Evolutionary conservation across 148 eudicot genomes (phyloP).

Genomic region (Fallopia convolvulus): DNA sequence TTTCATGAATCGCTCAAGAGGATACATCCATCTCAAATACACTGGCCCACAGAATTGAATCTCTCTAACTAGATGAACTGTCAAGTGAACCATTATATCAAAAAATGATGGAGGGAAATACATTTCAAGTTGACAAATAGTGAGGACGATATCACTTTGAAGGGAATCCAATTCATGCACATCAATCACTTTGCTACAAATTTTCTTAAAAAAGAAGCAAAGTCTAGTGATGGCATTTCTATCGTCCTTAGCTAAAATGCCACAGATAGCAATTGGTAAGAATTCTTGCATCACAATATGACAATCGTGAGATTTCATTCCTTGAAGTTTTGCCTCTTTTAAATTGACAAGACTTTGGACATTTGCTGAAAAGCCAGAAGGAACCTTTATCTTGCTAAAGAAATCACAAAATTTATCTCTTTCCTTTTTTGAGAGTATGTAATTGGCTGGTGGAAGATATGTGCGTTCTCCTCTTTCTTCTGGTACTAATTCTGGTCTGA

Average conservation of each 20-base stretch:
- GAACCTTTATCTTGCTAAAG: conserved; percentile 13
- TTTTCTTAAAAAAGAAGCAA: conserved; percentile 2
- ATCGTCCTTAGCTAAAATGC: neutral
- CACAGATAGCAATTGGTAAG: neutral
- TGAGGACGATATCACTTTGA: conserved; percentile 11
- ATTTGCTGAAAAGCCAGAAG: conserved; percentile 2
- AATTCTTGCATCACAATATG: neutral
- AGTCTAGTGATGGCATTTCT: neutral
- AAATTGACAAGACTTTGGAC: neutral
- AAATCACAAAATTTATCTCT: neutral
- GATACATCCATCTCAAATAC: conserved; percentile 15
- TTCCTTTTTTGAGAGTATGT: neutral
- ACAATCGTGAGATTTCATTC: conserved; percentile 4
- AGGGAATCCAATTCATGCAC: neutral
- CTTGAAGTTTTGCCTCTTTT: neutral
- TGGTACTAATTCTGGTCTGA: neutral
- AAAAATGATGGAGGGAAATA: conserved; percentile 18
- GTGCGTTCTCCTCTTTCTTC: neutral
- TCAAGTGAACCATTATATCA: conserved; percentile 19
- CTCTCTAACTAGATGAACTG: conserved; percentile 2
- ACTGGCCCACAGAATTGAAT: conserved; percentile 12
- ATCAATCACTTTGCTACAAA: neutral
- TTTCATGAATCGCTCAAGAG: conserved; percentile 1
- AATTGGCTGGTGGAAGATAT: neutral
- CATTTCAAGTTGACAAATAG: conserved; percentile 3